Evolutionary conservation across 306 rosid species (phyloP), one percentile per base, ranked within the genome.

Genomic region (Rubus parviflorus): DNA sequence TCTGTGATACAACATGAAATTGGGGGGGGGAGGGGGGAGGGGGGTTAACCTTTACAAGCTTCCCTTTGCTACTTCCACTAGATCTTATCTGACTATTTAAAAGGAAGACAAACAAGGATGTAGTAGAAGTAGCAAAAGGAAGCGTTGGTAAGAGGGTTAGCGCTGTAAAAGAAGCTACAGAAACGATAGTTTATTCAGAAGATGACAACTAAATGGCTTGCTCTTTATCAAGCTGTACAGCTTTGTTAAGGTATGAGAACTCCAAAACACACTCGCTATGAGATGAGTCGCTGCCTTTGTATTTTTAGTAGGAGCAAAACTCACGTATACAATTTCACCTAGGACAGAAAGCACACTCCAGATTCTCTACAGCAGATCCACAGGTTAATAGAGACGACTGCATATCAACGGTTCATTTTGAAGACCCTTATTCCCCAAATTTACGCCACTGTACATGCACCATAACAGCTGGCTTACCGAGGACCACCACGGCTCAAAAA

Each of bases 1-100:
- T 69, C 25, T 47, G 57, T n/a, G 37, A 54, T 75, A 85, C 81
- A 85, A 42, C 30, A 79, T 79, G 73, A 79, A 77, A 75, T 67
- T 30, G 56, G 81, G 84, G 73, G 13, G 40, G 16, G 16, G 25
- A 8, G 8, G 6, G 15, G 17, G 66, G 41, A 11, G 16, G 37
- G 49, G 81, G 81, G 73, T 62, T 75, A 72, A 37, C 87, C 92
- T 78, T 85, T 70, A 70, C 84, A 81, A 89, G 99, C 96, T 89
- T 89, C 99, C 87, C 97, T 85, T 92, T 95, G 99, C 99, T 95
- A 85, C 97, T 92, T 95, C 97, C 87, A 93, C 99, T 92, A 87
- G 88, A 86, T 78, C 96, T 89, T 88, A 56, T 79, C 75, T 82
- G 94, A 97, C 97, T 22, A 20, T 15, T 77, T 37, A 48, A 41